Percentiles rank a stretch among this genome's conserved stretches.
Conservation (phyloP, 192 early-diverging fungal genomes). For the Lobosporangium transversale region DNA sequence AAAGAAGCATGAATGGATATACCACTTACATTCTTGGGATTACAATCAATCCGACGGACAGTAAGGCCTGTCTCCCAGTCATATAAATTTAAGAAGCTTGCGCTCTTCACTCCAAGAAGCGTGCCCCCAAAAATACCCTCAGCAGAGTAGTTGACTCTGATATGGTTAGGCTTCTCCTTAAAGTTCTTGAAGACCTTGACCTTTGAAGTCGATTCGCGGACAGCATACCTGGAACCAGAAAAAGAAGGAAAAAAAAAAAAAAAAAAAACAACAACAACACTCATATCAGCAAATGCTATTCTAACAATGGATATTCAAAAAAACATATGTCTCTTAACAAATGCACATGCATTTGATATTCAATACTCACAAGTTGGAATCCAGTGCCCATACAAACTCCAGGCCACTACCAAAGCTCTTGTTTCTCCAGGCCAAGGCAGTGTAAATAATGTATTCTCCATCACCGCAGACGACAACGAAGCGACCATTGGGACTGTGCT, state of each 20-base stretch:
- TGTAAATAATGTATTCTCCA: conserved; percentile 99
- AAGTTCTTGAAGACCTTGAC: conserved; percentile 95
- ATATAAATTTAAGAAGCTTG: conserved; percentile 91
- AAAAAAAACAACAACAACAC: conserved; percentile 19
- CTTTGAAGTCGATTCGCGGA: conserved; percentile 91
- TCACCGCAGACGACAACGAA: conserved; percentile 99
- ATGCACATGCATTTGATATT: background rate
- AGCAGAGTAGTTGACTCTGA: conserved; percentile 83
- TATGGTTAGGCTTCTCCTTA: conserved; percentile 85
- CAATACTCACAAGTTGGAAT: conserved; percentile 85
- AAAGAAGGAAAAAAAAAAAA: background rate
- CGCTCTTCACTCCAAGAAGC: conserved; percentile 88
- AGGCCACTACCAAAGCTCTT: conserved; percentile 96
- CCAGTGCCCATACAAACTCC: conserved; percentile 98
- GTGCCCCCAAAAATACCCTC: conserved; percentile 97
- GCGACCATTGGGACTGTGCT: conserved; percentile 96
- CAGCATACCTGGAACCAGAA: conserved; percentile 79
- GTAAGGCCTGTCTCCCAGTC: conserved; percentile 97
- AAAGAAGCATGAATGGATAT: too few relatives aligned
- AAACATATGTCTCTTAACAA: too few relatives aligned
- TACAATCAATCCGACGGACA: conserved; percentile 95
- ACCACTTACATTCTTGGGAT: conserved; percentile 78
- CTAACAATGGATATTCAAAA: too few relatives aligned
- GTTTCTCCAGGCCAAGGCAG: conserved; percentile 99
- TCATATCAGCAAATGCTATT: background rate